phyloP scores from a whole-genome alignment of 2,329 filamentous ascomycete genomes.

The Sclerotinia glacialis region DNA sequence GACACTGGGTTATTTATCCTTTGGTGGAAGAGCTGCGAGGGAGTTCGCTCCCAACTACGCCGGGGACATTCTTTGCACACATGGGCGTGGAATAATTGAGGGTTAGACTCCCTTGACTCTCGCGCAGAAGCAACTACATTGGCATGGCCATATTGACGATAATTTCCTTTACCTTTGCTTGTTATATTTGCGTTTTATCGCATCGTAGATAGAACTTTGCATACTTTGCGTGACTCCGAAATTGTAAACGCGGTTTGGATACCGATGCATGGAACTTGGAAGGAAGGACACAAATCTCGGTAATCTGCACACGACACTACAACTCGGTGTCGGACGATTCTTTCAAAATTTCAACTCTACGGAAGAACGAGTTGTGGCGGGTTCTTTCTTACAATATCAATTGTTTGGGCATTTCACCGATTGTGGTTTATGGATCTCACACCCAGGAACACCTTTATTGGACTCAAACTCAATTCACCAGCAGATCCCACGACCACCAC shows the following conservation, averaged over 20 bases:
- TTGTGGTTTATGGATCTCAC: neutral
- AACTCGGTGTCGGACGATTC: slow-evolving; percentile 12
- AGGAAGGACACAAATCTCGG: slow-evolving; percentile 19
- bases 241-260: slow-evolving; percentile 22
- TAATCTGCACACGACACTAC: slow-evolving; percentile 18
- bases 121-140: neutral
- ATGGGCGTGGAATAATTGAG: slow-evolving; percentile 7
- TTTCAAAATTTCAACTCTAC: slow-evolving; percentile 4
- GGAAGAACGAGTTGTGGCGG: slow-evolving; percentile 17
- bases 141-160: slow-evolving; percentile 5
- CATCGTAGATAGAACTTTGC: slow-evolving; percentile 23
- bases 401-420: neutral
- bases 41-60: neutral
- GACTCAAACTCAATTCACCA: slow-evolving; percentile 16
- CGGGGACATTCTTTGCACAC: neutral
- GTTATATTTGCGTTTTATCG: slow-evolving; percentile 19
- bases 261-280: slow-evolving; percentile 16
- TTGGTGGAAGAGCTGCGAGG: neutral
- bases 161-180: slow-evolving; percentile 2
- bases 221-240: slow-evolving; percentile 21
- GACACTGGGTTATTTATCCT: neutral
- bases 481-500: neutral
- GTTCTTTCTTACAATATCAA: neutral
- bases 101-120: slow-evolving; percentile 10
- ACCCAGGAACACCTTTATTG: neutral